Percentiles rank a stretch among this genome's conserved stretches.
Conservation (phyloP, 164 flowering plant species). For the Magnolia officinalis region DNA sequence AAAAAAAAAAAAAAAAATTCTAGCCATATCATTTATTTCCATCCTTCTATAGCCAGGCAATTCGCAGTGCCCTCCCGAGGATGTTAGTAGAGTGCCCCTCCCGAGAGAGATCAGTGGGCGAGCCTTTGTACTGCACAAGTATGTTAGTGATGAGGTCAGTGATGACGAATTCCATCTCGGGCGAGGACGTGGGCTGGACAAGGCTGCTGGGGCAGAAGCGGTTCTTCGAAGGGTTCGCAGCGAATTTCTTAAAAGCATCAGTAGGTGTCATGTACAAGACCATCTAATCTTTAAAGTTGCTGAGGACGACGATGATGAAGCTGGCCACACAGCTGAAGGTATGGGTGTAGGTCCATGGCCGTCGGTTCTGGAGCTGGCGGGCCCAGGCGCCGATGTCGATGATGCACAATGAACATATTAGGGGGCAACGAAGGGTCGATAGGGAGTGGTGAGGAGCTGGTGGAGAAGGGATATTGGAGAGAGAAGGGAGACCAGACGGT, state of each 20-base stretch:
- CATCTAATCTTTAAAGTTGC: slow-evolving; percentile 70
- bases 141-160: slow-evolving; percentile 81
- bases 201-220: slow-evolving; percentile 78
- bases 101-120: slow-evolving; percentile 71
- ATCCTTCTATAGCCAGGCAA: no score
- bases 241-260: slow-evolving; percentile 61
- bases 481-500: background rate
- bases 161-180: slow-evolving; percentile 73
- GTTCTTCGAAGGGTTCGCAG: slow-evolving; percentile 45
- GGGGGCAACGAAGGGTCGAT: slow-evolving; percentile 47
- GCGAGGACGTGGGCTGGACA: slow-evolving; percentile 43
- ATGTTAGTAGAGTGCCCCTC: slow-evolving; percentile 74
- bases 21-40: background rate
- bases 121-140: slow-evolving; percentile 62
- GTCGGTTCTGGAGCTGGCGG: slow-evolving; percentile 74
- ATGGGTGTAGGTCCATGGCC: slow-evolving; percentile 81
- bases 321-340: slow-evolving; percentile 74
- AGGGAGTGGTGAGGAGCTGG: slow-evolving; percentile 32
- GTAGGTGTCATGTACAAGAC: slow-evolving; percentile 86
- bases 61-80: no score
- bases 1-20: background rate
- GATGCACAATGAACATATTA: slow-evolving; percentile 23
- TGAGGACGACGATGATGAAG: slow-evolving; percentile 61
- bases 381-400: slow-evolving; percentile 80
- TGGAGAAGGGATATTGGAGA: slow-evolving; percentile 4